Evolutionary conservation across 2,329 filamentous ascomycete genomes (phyloP).

Genomic region (Aspergillus ibericus): DNA sequence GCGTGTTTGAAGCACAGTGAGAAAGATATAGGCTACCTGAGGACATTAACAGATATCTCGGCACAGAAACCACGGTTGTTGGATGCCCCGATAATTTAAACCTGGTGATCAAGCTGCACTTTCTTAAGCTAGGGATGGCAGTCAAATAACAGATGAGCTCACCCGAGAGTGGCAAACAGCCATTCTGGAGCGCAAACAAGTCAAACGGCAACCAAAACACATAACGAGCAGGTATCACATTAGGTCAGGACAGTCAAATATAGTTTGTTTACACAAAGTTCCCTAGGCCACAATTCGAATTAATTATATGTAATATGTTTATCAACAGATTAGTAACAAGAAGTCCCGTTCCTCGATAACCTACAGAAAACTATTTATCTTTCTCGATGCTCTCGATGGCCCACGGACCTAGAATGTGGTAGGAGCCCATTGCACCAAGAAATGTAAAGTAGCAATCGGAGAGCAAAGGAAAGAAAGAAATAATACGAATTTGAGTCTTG

Average conservation of each 20-base stretch:
- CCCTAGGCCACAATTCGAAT: background rate
- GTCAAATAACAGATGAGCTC: constrained; percentile 9
- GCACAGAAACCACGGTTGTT: background rate
- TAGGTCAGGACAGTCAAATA: background rate
- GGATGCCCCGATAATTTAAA: background rate
- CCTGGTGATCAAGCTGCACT: background rate
- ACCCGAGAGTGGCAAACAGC: constrained; percentile 19
- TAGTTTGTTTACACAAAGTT: background rate
- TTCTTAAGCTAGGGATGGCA: constrained; percentile 2
- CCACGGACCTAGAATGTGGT: background rate
- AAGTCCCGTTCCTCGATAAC: too few relatives aligned
- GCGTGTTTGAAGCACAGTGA: background rate
- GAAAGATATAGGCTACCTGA: background rate
- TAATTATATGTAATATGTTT: background rate
- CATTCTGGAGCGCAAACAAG: constrained; percentile 17
- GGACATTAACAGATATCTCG: background rate
- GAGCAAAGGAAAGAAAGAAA: background rate
- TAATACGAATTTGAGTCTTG: background rate
- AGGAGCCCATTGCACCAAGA: too few relatives aligned
- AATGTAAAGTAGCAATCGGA: too few relatives aligned
- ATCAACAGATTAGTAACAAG: too few relatives aligned
- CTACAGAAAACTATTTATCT: too few relatives aligned
- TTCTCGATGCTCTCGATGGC: too few relatives aligned
- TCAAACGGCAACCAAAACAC: constrained; percentile 12
- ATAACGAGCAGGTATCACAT: background rate